Evolutionary conservation across 2,329 filamentous ascomycete genomes (phyloP).

Genomic region (Diaporthe batatas): DNA sequence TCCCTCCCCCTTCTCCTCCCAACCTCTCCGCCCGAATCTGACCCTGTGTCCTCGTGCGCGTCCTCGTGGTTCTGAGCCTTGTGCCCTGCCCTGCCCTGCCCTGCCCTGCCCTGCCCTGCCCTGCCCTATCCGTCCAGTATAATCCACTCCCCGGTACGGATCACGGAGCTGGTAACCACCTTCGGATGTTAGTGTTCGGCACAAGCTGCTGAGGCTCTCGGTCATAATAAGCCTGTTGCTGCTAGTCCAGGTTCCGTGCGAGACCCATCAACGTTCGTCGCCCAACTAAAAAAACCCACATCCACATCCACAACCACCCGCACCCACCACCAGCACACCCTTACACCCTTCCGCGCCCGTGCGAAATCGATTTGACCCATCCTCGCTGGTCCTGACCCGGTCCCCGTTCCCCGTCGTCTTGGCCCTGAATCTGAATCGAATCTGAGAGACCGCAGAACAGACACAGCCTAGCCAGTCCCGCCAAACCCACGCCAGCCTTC

Average conservation of each 20-base stretch:
- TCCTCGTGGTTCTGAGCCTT: not conserved
- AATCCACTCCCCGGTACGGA: slow-evolving; percentile 21
- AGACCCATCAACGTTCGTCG: slow-evolving; percentile 34
- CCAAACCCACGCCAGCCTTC: slow-evolving; percentile 36
- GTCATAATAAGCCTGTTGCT: slow-evolving; percentile 27
- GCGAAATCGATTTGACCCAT: slow-evolving; percentile 34
- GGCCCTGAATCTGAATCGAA: slow-evolving; percentile 35
- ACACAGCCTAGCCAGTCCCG: slow-evolving; percentile 33
- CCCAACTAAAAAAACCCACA: slow-evolving; percentile 35
- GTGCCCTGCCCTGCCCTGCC: not conserved
- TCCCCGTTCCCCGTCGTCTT: slow-evolving; percentile 34
- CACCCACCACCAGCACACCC: slow-evolving; percentile 30
- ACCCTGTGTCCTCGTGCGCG: not conserved
- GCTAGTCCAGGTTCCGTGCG: slow-evolving; percentile 33
- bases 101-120: slow-evolving; percentile 7
- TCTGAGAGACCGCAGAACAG: slow-evolving; percentile 26
- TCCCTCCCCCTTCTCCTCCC: not conserved
- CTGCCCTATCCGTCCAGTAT: slow-evolving; percentile 27
- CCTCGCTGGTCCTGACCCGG: slow-evolving; percentile 31
- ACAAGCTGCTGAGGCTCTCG: slow-evolving; percentile 30
- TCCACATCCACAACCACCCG: slow-evolving; percentile 28
- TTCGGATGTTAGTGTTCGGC: slow-evolving; percentile 32
- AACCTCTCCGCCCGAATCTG: not conserved
- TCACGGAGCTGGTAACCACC: slow-evolving; percentile 31
- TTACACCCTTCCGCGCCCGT: slow-evolving; percentile 26